Evolutionary conservation across 768 basidiomycete species (phyloP).

Genomic region (Lentinus brumalis): DNA sequence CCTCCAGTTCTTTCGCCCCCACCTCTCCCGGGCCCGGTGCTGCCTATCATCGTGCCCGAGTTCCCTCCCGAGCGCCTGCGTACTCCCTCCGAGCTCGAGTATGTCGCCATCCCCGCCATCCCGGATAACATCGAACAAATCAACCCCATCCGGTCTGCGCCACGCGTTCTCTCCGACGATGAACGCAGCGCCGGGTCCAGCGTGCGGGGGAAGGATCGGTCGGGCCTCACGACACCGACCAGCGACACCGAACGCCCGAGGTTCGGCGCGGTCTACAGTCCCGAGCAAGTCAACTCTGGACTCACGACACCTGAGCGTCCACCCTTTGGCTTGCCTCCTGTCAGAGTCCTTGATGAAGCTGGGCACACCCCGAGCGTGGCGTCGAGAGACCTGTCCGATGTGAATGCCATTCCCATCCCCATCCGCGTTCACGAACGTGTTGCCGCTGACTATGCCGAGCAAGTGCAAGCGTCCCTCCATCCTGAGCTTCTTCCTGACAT

Average conservation of each 20-base stretch:
- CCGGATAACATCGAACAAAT: constrained; percentile 18
- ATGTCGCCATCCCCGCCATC: constrained; percentile 25
- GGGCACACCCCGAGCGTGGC: constrained; percentile 11
- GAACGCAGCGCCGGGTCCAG: constrained; percentile 14
- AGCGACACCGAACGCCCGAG: constrained; percentile 14
- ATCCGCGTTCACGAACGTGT: constrained; percentile 15
- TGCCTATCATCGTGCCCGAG: not conserved
- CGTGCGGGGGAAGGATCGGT: constrained; percentile 11
- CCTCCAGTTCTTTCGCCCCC: not conserved
- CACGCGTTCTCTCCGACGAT: constrained; percentile 12
- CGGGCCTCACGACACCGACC: constrained; percentile 28
- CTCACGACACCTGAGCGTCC: constrained; percentile 23
- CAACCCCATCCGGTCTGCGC: not conserved
- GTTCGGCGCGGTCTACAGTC: constrained; percentile 15
- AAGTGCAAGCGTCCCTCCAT: constrained; percentile 15
- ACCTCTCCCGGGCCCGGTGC: too few relatives aligned
- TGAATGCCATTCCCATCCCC: constrained; percentile 21
- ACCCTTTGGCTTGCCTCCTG: constrained; percentile 19
- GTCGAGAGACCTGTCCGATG: constrained; percentile 16
- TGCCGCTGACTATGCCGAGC: constrained; percentile 3
- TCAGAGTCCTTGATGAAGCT: constrained; percentile 21
- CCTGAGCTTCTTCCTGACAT: constrained; percentile 17
- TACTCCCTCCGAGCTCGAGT: constrained; percentile 30
- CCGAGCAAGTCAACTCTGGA: constrained; percentile 13
- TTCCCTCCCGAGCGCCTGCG: constrained; percentile 6